Evolutionary conservation across 2,329 filamentous ascomycete genomes (phyloP).

Genomic region (Colletotrichum trifolii): DNA sequence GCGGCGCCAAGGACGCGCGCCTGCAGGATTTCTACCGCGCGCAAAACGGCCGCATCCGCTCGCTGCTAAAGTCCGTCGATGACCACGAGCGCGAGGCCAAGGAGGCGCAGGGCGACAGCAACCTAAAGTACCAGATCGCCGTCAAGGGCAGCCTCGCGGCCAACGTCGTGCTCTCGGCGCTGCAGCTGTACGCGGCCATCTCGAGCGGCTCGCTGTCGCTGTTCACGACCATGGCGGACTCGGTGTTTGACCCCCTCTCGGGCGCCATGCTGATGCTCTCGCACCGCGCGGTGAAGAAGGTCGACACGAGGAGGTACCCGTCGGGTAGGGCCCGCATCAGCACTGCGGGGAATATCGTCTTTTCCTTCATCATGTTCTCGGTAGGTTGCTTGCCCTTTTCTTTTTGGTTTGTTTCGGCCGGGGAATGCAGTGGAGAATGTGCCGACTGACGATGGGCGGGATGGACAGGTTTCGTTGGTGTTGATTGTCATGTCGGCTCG

Average conservation of each 20-base stretch:
- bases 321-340: constrained; percentile 94
- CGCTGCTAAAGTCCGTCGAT: constrained; percentile 90
- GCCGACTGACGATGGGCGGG: too few species aligned
- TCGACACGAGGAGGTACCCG: constrained; percentile 88
- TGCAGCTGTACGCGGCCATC: constrained; percentile 91
- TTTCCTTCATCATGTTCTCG: constrained; percentile 94
- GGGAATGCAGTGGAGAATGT: too few species aligned
- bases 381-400: not conserved
- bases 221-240: constrained; percentile 97
- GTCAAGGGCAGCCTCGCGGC: constrained; percentile 78
- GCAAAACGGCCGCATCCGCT: constrained; percentile 94
- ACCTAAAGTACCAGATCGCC: constrained; percentile 77
- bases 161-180: constrained; percentile 79
- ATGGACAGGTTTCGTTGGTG: constrained; percentile 77
- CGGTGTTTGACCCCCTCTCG: constrained; percentile 91
- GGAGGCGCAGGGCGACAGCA: constrained; percentile 83
- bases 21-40: constrained; percentile 86
- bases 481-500: constrained; percentile 88
- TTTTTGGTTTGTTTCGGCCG: too few species aligned
- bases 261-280: constrained; percentile 89
- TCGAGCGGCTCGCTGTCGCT: constrained; percentile 91
- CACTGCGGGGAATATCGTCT: constrained; percentile 94
- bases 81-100: constrained; percentile 86
- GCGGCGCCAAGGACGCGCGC: constrained; percentile 58
- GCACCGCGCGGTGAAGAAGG: constrained; percentile 86